Conservation (phyloP, 2,329 filamentous ascomycete genomes). For the Magnaporthiopsis rhizophila region DNA sequence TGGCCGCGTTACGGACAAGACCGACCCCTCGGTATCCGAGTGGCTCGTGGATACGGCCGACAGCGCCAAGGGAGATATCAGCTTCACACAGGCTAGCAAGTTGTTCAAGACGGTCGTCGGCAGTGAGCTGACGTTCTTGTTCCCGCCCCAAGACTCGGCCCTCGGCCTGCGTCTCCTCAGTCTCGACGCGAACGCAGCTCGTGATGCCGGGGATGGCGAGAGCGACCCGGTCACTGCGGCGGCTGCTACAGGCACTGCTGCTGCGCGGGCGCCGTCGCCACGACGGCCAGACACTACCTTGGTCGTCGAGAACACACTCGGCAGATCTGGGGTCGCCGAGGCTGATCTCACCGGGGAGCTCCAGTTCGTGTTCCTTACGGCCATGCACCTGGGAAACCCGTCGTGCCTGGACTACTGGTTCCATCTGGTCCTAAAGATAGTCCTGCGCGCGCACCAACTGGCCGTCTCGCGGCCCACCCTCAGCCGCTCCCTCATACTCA, state of each 20-base stretch:
- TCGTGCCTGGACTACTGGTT: constrained; percentile 57
- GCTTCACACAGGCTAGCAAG: constrained; percentile 27
- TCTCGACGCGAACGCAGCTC: constrained; percentile 4
- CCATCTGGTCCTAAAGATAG: constrained; percentile 41
- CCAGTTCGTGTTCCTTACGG: constrained; percentile 51
- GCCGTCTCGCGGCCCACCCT: constrained; percentile 34
- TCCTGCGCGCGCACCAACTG: constrained; percentile 43
- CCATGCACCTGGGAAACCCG: constrained; percentile 49
- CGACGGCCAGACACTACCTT: constrained; percentile 18
- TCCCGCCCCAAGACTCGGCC: constrained; percentile 31
- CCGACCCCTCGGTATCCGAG: constrained; percentile 17
- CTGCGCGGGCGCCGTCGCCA: constrained; percentile 1
- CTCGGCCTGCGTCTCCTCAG: constrained; percentile 29
- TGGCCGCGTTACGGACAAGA: constrained; percentile 35
- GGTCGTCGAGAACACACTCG: constrained; percentile 17
- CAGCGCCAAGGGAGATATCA: constrained; percentile 34
- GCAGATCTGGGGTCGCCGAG: constrained; percentile 18
- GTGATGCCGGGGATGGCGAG: constrained; percentile 5
- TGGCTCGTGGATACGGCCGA: constrained; percentile 50
- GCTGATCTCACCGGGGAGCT: constrained; percentile 49
- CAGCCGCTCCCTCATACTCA: constrained; percentile 36
- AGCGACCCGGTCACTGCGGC: neutral
- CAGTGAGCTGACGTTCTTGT: constrained; percentile 39
- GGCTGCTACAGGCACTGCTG: neutral
- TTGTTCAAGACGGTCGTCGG: constrained; percentile 22